Conservation (phyloP, 2,329 filamentous ascomycete genomes). For the Pseudopyricularia cyperi region DNA sequence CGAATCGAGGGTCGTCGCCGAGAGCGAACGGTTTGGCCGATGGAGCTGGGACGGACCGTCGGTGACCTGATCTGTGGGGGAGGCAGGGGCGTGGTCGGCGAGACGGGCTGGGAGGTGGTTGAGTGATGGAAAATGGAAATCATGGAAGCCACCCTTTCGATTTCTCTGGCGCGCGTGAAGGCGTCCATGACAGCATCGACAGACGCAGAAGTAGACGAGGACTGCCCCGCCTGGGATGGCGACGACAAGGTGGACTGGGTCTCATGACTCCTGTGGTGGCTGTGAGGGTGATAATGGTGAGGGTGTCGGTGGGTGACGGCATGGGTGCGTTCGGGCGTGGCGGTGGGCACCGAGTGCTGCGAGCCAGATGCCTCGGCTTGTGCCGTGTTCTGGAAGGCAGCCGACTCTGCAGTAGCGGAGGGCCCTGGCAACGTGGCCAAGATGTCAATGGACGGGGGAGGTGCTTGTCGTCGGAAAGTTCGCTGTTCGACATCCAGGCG, state of each 20-base stretch:
- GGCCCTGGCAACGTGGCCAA: slow-evolving; percentile 40
- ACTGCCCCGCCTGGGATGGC: slow-evolving; percentile 44
- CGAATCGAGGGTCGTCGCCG: slow-evolving; percentile 73
- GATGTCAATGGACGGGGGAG: slow-evolving; percentile 74
- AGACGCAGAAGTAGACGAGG: slow-evolving; percentile 47
- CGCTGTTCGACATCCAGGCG: slow-evolving; percentile 39
- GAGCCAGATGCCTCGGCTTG: slow-evolving; percentile 18
- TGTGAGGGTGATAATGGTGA: slow-evolving; percentile 31
- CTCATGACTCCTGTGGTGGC: slow-evolving; percentile 34
- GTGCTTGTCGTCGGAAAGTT: slow-evolving; percentile 58
- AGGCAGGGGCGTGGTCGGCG: slow-evolving; percentile 72
- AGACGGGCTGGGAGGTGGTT: slow-evolving; percentile 78
- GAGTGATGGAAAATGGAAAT: slow-evolving; percentile 54
- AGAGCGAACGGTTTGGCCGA: slow-evolving; percentile 38
- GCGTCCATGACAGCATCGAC: slow-evolving; percentile 42
- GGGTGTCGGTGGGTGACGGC: slow-evolving; percentile 24
- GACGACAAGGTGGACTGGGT: slow-evolving; percentile 32
- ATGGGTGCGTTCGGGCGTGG: slow-evolving; percentile 57
- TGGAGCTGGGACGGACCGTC: slow-evolving; percentile 37
- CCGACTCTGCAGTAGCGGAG: slow-evolving; percentile 25
- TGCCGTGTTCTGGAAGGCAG: slow-evolving; percentile 45
- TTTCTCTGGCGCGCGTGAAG: slow-evolving; percentile 67
- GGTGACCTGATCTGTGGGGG: slow-evolving; percentile 49
- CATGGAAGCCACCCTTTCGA: slow-evolving; percentile 76
- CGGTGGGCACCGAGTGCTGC: slow-evolving; percentile 48